Percentiles rank a stretch among this genome's conserved stretches.
Conservation (phyloP, 306 rosid genomes). For the Fragaria nilgerrensis region DNA sequence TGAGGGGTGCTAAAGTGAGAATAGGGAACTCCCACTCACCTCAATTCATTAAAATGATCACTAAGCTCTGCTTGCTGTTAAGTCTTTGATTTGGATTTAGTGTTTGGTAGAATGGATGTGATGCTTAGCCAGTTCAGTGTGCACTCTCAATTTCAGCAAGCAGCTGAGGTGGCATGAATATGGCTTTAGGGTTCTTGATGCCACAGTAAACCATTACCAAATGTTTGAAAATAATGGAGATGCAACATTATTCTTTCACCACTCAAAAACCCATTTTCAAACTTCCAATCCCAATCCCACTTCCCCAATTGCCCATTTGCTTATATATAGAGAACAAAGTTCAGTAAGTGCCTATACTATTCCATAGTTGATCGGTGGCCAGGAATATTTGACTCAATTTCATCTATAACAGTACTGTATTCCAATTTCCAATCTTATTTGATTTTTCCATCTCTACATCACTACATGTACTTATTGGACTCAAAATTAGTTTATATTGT, state of each 20-base stretch:
- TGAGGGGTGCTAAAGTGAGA: conserved; percentile 21
- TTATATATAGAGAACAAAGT: conserved; percentile 10
- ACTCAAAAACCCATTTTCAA: conserved; percentile 20
- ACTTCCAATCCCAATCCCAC: conserved; percentile 17
- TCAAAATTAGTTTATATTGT: neutral
- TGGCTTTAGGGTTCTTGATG: conserved; percentile 11
- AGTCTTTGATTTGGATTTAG: conserved; percentile 15
- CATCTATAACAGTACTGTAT: conserved; percentile 10
- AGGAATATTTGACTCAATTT: conserved; percentile 24
- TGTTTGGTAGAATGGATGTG: conserved; percentile 12
- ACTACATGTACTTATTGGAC: neutral
- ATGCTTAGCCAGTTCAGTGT: conserved; percentile 11
- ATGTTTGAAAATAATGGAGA: conserved; percentile 33
- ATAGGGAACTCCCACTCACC: conserved; percentile 26
- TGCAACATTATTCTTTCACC: conserved; percentile 16
- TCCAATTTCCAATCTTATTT: neutral
- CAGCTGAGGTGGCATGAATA: conserved; percentile 3
- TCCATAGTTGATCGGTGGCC: conserved; percentile 14
- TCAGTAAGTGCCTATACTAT: conserved; percentile 14
- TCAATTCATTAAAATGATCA: conserved; percentile 9
- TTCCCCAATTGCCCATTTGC: conserved; percentile 11
- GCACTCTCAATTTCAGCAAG: conserved; percentile 20
- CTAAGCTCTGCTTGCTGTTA: neutral
- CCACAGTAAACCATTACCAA: conserved; percentile 25
- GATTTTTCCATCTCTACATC: conserved; percentile 16